These are phyloP conservation scores for Thielaviopsis musarum DNA, from an alignment of 2,329 filamentous ascomycete species.

Conservation along the genomic window DNA sequence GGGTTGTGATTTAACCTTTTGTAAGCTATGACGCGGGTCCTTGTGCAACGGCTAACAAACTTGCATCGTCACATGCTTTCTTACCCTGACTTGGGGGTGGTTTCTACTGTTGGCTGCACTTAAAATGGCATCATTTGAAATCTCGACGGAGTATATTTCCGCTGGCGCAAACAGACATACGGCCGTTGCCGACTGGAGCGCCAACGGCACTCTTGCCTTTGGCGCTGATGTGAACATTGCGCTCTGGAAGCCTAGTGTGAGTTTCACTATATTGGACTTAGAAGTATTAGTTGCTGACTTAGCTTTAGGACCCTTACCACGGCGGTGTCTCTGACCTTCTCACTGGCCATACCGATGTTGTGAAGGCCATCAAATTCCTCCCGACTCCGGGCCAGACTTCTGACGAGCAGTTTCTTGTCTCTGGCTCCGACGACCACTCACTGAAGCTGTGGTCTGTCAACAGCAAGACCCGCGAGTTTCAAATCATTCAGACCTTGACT, in stretches of 20 bases:
- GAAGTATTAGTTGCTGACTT: conserved; percentile 1
- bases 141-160: conserved; percentile 41
- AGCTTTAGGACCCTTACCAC: conserved; percentile 20
- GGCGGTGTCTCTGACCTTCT: conserved; percentile 51
- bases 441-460: conserved; percentile 48
- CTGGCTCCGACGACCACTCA: conserved; percentile 65
- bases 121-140: conserved; percentile 17
- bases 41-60: conserved; percentile 10
- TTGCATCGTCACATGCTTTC: not conserved
- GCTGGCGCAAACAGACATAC: conserved; percentile 84
- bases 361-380: conserved; percentile 74
- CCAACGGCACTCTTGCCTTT: conserved; percentile 60
- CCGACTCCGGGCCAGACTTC: conserved; percentile 28
- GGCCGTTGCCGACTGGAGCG: conserved; percentile 76
- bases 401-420: conserved; percentile 37
- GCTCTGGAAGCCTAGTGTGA: conserved; percentile 66
- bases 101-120: not conserved
- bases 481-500: conserved; percentile 34
- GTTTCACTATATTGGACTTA: conserved; percentile 18
- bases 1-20: not conserved
- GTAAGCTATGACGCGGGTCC: not conserved
- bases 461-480: conserved; percentile 16
- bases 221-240: conserved; percentile 81
- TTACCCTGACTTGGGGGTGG: not conserved
- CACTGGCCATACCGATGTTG: conserved; percentile 57